Conservation (phyloP, 805 yeast genomes). For the Candida tibetensis region DNA sequence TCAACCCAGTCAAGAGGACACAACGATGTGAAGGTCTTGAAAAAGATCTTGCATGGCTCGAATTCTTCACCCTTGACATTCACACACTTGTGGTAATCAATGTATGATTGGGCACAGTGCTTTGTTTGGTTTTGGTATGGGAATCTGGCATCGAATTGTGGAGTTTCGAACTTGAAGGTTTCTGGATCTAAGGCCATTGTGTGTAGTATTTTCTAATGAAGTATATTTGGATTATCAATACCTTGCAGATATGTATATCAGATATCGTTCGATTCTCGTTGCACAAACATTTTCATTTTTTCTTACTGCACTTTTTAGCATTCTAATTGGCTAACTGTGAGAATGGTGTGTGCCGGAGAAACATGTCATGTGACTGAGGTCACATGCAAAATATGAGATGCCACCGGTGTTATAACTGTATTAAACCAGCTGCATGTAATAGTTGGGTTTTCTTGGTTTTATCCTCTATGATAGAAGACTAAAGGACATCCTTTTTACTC, state of each 20-base stretch:
- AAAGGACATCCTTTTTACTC: too few species aligned
- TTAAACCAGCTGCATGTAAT: too few species aligned
- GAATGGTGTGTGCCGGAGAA: constrained; percentile 2
- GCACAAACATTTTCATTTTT: constrained; percentile 4
- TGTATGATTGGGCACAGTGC: constrained; percentile 97
- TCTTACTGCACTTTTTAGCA: constrained; percentile 3
- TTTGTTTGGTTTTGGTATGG: constrained; percentile 97
- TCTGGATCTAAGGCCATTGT: constrained; percentile 27
- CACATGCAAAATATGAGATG: too few species aligned
- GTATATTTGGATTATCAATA: too few species aligned
- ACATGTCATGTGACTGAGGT: background rate
- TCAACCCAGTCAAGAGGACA: constrained; percentile 86
- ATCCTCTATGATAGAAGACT: too few species aligned
- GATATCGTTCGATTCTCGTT: constrained; percentile 12
- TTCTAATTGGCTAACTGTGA: constrained; percentile 8
- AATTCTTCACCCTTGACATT: constrained; percentile 97
- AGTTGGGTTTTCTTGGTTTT: too few species aligned
- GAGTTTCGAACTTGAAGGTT: constrained; percentile 30
- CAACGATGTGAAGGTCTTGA: constrained; percentile 81
- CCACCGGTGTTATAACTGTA: too few species aligned
- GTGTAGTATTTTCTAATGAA: constrained; percentile 1
- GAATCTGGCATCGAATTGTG: constrained; percentile 86
- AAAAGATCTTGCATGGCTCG: constrained; percentile 95
- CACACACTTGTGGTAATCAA: constrained; percentile 97
- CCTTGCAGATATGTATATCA: too few species aligned